Conservation (phyloP, 225 moss, liverwort and hornwort species). For the Ulota crispa region DNA sequence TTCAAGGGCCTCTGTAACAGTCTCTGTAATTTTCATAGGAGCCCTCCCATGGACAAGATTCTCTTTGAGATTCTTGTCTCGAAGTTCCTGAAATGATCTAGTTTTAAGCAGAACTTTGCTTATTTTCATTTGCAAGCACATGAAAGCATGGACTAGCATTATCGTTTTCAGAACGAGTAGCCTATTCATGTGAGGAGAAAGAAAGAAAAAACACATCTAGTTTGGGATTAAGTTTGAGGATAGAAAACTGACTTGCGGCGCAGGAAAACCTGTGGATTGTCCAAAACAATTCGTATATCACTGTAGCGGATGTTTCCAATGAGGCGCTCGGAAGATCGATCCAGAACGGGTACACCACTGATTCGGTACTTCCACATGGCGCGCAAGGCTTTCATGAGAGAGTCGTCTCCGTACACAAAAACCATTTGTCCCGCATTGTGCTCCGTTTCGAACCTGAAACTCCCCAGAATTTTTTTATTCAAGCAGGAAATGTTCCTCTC, state of each 20-base stretch:
- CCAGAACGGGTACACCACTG: slow-evolving; percentile 61
- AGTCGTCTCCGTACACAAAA: slow-evolving; percentile 46
- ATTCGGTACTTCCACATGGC: slow-evolving; percentile 74
- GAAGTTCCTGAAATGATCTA: neutral
- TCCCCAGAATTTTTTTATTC: neutral
- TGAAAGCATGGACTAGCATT: neutral
- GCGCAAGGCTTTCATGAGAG: slow-evolving; percentile 50
- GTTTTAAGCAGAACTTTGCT: neutral
- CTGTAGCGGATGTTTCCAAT: slow-evolving; percentile 62
- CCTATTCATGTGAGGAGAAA: neutral
- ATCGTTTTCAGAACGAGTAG: neutral
- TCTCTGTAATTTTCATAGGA: neutral
- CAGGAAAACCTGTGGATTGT: slow-evolving; percentile 56
- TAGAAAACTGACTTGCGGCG: slow-evolving; percentile 47
- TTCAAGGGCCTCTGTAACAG: neutral
- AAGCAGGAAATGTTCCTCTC: slow-evolving; percentile 7
- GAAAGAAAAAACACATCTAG: neutral
- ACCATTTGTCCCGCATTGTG: slow-evolving; percentile 50
- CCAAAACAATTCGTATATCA: slow-evolving; percentile 59
- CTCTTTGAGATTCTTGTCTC: neutral
- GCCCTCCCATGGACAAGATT: neutral
- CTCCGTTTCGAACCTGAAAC: slow-evolving; percentile 45
- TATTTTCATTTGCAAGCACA: neutral
- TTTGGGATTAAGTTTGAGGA: neutral
- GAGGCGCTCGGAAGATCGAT: slow-evolving; percentile 48